Conservation (phyloP, 805 yeast genomes). For the Teunomyces barrocoloradensis region DNA sequence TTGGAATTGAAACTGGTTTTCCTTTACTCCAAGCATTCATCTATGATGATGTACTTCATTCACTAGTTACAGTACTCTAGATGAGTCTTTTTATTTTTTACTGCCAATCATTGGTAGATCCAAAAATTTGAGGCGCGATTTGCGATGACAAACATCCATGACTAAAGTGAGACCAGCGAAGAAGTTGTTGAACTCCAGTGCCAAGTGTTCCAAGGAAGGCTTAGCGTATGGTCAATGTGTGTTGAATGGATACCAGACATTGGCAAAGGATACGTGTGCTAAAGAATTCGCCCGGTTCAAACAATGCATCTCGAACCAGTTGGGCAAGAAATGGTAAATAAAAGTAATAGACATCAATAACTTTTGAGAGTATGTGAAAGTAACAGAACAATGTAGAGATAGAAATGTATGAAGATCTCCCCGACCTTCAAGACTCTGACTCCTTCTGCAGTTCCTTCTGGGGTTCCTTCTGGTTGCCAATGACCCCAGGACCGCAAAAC, state of each 20-base stretch:
- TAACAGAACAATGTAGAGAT: no score
- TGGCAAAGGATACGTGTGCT: constrained; percentile 51
- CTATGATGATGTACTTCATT: no score
- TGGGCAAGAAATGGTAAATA: constrained; percentile 23
- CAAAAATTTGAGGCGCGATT: neutral
- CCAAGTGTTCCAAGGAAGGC: constrained; percentile 43
- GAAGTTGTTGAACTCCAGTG: constrained; percentile 37
- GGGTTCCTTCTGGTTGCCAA: no score
- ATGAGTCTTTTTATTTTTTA: no score
- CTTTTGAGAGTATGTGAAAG: no score
- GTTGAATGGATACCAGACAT: constrained; percentile 46
- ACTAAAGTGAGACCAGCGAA: constrained; percentile 40
- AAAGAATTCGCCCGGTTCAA: constrained; percentile 50
- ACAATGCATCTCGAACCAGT: constrained; percentile 43
- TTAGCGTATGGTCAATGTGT: constrained; percentile 56
- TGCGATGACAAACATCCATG: constrained; percentile 8
- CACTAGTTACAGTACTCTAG: no score
- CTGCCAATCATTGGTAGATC: no score
- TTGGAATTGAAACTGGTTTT: no score
- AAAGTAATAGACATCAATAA: neutral
- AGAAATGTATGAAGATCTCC: no score
- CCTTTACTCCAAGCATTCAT: no score
- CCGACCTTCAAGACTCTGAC: no score
- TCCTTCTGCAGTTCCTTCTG: no score
- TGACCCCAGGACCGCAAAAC: neutral